These are phyloP conservation scores for Fusarium sp. DNA, from an alignment of 2,329 filamentous ascomycete genomes.

Conservation along the genomic window DNA sequence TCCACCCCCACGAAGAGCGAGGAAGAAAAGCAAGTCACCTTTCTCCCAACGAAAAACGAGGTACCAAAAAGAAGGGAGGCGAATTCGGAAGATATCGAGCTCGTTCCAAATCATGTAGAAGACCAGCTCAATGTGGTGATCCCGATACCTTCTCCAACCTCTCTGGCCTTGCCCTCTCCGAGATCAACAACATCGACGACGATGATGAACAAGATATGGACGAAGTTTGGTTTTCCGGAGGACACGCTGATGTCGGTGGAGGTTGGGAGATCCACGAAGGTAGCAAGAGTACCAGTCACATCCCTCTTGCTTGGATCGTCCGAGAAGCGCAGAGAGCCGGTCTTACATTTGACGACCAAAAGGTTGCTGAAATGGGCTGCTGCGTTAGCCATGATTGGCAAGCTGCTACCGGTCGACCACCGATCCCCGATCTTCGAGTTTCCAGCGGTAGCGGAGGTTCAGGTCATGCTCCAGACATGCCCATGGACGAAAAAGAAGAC, in stretches of 20 bases:
- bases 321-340: constrained; percentile 70
- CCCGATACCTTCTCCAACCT: constrained; percentile 47
- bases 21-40: constrained; percentile 35
- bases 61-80: neutral
- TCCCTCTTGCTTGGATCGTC: constrained; percentile 78
- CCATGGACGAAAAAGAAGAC: constrained; percentile 41
- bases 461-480: constrained; percentile 34
- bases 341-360: constrained; percentile 75
- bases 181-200: constrained; percentile 55
- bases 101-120: constrained; percentile 54
- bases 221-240: constrained; percentile 84
- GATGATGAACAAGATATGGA: constrained; percentile 76
- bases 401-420: constrained; percentile 15
- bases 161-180: constrained; percentile 47
- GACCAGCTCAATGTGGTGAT: constrained; percentile 35
- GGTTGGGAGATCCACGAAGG: constrained; percentile 72
- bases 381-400: constrained; percentile 23
- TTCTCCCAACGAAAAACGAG: constrained; percentile 20
- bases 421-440: constrained; percentile 50
- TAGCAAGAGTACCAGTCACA: constrained; percentile 73
- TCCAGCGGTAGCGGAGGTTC: constrained; percentile 37
- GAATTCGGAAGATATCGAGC: constrained; percentile 56
- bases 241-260: constrained; percentile 82
- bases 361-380: constrained; percentile 75
- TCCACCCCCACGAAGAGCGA: constrained; percentile 26